Conservation (phyloP, 2,329 filamentous ascomycete species). For the Pseudonectria foliicola region DNA sequence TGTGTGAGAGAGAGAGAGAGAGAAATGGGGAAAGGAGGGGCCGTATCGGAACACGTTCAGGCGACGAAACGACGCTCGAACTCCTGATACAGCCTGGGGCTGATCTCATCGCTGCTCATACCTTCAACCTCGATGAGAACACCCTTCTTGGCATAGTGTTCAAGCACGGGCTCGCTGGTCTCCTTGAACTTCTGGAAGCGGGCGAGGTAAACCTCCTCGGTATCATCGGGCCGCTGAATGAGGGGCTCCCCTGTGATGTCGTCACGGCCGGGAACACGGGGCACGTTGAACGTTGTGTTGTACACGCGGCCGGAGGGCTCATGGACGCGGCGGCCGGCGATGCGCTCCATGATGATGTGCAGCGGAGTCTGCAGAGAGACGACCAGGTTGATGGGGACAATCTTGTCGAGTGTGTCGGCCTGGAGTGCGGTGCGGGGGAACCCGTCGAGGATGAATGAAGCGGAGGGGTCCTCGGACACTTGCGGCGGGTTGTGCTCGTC, state of each 20-base stretch:
- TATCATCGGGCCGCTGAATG: constrained; percentile 77
- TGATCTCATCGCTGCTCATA: constrained; percentile 90
- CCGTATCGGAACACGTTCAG: constrained; percentile 7
- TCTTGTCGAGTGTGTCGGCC: constrained; percentile 65
- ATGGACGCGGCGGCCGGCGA: constrained; percentile 90
- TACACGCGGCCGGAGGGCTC: constrained; percentile 86
- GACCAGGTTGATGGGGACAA: constrained; percentile 92
- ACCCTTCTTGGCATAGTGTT: constrained; percentile 80
- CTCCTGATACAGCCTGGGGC: constrained; percentile 76
- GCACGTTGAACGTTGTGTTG: constrained; percentile 88
- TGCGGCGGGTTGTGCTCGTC: constrained; percentile 32
- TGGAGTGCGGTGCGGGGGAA: constrained; percentile 86
- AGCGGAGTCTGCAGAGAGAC: constrained; percentile 81
- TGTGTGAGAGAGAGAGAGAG: too few species aligned
- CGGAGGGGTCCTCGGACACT: constrained; percentile 62
- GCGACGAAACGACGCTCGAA: constrained; percentile 66
- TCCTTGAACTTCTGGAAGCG: constrained; percentile 80
- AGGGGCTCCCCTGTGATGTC: constrained; percentile 86
- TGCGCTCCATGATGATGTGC: constrained; percentile 80
- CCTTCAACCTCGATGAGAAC: constrained; percentile 83
- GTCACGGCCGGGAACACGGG: constrained; percentile 71
- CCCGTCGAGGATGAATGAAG: constrained; percentile 92
- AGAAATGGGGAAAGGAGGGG: not conserved
- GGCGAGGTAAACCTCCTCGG: constrained; percentile 74
- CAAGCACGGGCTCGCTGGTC: constrained; percentile 74